Conservation (phyloP, 1,284 basidiomycete genomes). For the Cryptococcus sp. region DNA sequence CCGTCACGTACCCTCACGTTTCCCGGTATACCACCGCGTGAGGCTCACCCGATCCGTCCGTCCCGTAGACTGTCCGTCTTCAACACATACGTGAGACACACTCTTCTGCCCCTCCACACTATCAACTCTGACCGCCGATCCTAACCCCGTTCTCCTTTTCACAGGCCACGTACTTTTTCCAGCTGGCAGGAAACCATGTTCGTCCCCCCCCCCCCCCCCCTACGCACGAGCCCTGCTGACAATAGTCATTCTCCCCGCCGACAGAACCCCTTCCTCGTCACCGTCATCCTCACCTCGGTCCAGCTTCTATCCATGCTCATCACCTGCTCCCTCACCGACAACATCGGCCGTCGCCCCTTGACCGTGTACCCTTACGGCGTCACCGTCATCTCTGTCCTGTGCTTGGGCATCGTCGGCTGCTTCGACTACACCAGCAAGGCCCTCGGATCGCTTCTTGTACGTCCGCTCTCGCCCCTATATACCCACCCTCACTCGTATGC, state of each 20-base stretch:
- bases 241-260: neutral
- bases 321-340: constrained; percentile 18
- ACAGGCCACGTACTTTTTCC: constrained; percentile 9
- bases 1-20: no score
- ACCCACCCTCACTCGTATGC: neutral
- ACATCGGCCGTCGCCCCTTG: constrained; percentile 26
- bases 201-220: no score
- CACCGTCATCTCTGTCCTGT: constrained; percentile 22
- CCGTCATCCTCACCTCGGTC: constrained; percentile 34
- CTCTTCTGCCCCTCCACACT: constrained; percentile 7
- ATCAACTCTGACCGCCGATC: neutral
- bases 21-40: no score
- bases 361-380: constrained; percentile 29
- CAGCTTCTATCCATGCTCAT: constrained; percentile 22
- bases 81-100: constrained; percentile 20
- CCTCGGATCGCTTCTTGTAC: constrained; percentile 25
- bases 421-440: constrained; percentile 25
- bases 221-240: no score
- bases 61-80: constrained; percentile 7
- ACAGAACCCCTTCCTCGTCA: constrained; percentile 29
- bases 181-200: constrained; percentile 28
- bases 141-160: neutral
- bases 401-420: constrained; percentile 32
- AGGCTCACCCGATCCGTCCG: no score
- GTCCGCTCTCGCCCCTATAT: neutral